Conservation (phyloP, 75 land plant genomes). For the Cryptomeria japonica region DNA sequence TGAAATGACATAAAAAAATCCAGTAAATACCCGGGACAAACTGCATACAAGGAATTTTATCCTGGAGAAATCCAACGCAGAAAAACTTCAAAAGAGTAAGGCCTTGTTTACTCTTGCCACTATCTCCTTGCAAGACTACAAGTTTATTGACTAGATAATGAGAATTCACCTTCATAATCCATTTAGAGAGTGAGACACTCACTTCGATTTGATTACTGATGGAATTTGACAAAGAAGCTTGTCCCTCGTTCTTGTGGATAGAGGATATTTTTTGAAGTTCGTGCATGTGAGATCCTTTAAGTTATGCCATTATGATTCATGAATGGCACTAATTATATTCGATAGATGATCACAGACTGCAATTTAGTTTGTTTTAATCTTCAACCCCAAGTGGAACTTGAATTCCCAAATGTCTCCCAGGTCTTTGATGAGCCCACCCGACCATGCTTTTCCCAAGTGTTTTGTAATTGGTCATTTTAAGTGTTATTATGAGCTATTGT, state of each 20-base stretch:
- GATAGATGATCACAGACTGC: not conserved
- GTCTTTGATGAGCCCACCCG: not conserved
- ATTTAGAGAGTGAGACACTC: not conserved
- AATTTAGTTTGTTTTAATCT: not conserved
- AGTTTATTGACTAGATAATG: no score
- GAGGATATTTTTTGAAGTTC: not conserved
- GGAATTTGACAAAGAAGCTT: not conserved
- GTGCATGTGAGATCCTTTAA: not conserved
- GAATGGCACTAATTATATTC: not conserved
- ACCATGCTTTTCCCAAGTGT: not conserved
- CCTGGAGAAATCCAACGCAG: no score
- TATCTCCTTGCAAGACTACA: no score
- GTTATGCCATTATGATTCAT: no score
- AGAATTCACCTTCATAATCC: not conserved
- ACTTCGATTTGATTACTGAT: not conserved
- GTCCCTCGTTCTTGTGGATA: not conserved
- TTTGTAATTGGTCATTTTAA: not conserved
- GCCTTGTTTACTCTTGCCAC: no score
- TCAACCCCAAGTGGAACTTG: not conserved
- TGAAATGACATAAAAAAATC: no score
- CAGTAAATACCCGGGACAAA: no score
- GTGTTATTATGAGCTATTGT: not conserved
- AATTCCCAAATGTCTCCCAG: not conserved
- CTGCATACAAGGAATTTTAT: no score
- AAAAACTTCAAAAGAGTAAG: no score